Evolutionary conservation across 2,329 filamentous ascomycete genomes (phyloP).

Genomic region (Tolypocladium cylindrosporum): DNA sequence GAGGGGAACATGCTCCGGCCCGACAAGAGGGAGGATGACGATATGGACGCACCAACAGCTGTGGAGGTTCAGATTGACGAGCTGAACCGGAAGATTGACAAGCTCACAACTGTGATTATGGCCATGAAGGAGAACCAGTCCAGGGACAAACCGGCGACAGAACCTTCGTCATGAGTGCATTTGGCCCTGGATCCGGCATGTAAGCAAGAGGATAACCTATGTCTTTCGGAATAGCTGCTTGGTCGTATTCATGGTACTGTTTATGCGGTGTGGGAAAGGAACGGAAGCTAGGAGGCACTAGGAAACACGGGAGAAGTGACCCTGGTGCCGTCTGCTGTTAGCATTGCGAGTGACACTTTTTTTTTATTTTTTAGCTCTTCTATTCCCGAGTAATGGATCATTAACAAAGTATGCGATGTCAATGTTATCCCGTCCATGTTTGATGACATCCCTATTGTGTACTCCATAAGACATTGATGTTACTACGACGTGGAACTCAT

Average conservation of each 20-base stretch:
- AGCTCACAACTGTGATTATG: conserved; percentile 42
- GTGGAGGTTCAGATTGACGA: conserved; percentile 44
- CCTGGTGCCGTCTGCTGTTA: not conserved
- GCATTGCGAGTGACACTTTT: not conserved
- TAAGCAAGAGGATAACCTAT: no score
- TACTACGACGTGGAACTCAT: no score
- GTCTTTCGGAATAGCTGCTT: no score
- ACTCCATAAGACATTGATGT: no score
- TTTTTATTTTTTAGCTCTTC: not conserved
- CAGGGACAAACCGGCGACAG: not conserved
- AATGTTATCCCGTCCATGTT: no score
- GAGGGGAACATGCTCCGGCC: conserved; percentile 8
- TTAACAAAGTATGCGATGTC: no score
- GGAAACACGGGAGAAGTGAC: no score
- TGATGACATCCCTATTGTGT: no score
- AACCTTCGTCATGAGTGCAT: not conserved
- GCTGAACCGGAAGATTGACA: conserved; percentile 47
- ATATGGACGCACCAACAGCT: conserved; percentile 26
- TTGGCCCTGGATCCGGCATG: not conserved
- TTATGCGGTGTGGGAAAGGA: no score
- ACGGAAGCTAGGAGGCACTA: no score
- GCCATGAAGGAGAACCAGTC: conserved; percentile 28
- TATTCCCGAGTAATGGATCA: not conserved
- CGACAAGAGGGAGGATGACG: conserved; percentile 18
- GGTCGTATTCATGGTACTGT: no score